Evolutionary conservation across 1,284 basidiomycete genomes (phyloP).

Genomic region (Cerioporus squamosus): DNA sequence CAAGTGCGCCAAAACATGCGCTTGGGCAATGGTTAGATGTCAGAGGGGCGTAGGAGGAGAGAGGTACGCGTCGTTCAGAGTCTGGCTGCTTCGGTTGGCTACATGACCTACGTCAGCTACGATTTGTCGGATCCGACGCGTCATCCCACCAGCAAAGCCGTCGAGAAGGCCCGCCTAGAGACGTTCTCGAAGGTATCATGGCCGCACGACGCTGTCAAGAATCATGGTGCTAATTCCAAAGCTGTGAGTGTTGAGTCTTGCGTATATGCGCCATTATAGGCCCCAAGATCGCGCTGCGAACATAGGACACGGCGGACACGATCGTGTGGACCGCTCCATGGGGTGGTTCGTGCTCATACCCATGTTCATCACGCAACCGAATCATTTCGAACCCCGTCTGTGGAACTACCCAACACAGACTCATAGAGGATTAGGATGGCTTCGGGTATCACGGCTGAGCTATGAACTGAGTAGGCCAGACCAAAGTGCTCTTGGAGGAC

Average conservation of each 20-base stretch:
- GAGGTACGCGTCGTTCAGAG: constrained; percentile 45
- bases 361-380: no score
- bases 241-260: constrained; percentile 51
- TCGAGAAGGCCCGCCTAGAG: constrained; percentile 70
- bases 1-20: constrained; percentile 65
- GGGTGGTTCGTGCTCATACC: no score
- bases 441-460: no score
- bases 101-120: constrained; percentile 11
- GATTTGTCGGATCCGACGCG: constrained; percentile 57
- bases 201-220: constrained; percentile 69
- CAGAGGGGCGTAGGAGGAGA: constrained; percentile 60
- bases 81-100: background rate
- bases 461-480: no score
- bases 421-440: no score
- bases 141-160: constrained; percentile 64
- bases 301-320: no score
- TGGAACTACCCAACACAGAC: no score
- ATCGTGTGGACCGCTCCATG: no score
- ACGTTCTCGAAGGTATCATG: constrained; percentile 72
- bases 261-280: background rate
- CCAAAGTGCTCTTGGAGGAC: no score
- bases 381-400: no score
- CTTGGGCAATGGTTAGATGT: constrained; percentile 81
- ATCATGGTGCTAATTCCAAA: constrained; percentile 71
- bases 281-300: no score